Conservation (phyloP, 2,329 filamentous ascomycete genomes). For the Pochonia chlamydosporia region DNA sequence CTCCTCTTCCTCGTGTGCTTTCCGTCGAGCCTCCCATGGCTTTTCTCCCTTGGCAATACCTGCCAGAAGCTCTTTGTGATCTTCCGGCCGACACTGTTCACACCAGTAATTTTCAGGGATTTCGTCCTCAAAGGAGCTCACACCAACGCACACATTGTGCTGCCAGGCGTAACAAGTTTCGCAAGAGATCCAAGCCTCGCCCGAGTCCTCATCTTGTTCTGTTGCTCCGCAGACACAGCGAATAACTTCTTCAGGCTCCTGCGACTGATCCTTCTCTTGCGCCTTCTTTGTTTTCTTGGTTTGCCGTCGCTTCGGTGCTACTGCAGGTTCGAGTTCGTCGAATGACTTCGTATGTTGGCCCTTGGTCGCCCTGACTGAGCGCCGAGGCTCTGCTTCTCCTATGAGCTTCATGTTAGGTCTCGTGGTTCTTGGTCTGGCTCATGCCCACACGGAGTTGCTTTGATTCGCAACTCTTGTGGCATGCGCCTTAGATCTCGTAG, state of each 20-base stretch:
- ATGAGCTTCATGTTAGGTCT: slow-evolving; percentile 10
- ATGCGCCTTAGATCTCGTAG: neutral
- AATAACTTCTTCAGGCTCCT: slow-evolving; percentile 67
- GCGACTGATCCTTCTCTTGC: slow-evolving; percentile 50
- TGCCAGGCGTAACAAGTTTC: slow-evolving; percentile 93
- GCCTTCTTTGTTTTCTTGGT: slow-evolving; percentile 52
- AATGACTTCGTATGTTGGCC: slow-evolving; percentile 89
- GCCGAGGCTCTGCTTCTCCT: slow-evolving; percentile 69
- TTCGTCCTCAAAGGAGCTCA: slow-evolving; percentile 71
- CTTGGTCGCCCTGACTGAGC: slow-evolving; percentile 93
- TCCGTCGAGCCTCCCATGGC: slow-evolving; percentile 73
- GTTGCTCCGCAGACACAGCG: slow-evolving; percentile 90
- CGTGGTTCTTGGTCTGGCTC: slow-evolving; percentile 7
- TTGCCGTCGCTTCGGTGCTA: slow-evolving; percentile 48
- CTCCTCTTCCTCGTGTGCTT: slow-evolving; percentile 58
- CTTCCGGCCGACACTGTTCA: slow-evolving; percentile 78
- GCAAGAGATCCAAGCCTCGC: slow-evolving; percentile 92
- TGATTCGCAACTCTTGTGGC: neutral
- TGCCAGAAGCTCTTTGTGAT: slow-evolving; percentile 75
- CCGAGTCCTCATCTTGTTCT: slow-evolving; percentile 77
- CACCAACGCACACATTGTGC: slow-evolving; percentile 92
- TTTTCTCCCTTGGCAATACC: slow-evolving; percentile 75
- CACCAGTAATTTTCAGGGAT: slow-evolving; percentile 85
- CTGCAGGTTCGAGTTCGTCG: slow-evolving; percentile 62
- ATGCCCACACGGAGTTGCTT: neutral